phyloP scores from a whole-genome alignment of 257 asterid species.

The Paulownia fortunei region DNA sequence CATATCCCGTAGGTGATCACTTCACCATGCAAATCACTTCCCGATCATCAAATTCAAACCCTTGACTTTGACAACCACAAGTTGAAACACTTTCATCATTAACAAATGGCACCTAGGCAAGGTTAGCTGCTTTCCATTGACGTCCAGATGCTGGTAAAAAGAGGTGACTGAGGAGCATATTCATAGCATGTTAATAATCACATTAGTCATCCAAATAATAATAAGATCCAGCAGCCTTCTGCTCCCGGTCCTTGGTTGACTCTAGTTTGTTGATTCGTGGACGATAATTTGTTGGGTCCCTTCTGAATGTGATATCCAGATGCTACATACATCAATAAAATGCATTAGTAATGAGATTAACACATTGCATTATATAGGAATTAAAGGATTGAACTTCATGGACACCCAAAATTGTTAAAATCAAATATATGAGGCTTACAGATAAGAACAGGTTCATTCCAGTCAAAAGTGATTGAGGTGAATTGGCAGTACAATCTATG shows the following conservation, averaged over 20 bases:
- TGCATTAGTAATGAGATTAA: not conserved
- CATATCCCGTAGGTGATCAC: not conserved
- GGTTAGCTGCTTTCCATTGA: slow-evolving; percentile 21
- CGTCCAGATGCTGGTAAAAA: slow-evolving; percentile 22
- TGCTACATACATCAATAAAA: slow-evolving; percentile 59
- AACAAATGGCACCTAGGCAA: not conserved
- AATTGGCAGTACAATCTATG: slow-evolving; percentile 84
- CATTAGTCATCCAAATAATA: slow-evolving; percentile 86
- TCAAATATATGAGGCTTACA: slow-evolving; percentile 51
- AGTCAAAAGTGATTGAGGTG: slow-evolving; percentile 92
- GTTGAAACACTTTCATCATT: not conserved
- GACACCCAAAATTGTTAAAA: not conserved
- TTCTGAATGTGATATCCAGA: slow-evolving; percentile 89
- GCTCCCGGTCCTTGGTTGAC: slow-evolving; percentile 98
- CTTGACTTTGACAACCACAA: not conserved
- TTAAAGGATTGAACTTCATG: not conserved
- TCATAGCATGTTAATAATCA: not conserved
- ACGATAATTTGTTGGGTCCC: slow-evolving; percentile 94
- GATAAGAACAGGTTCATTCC: slow-evolving; percentile 99
- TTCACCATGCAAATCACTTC: slow-evolving; percentile 9
- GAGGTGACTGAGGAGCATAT: slow-evolving; percentile 22
- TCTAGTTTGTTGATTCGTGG: slow-evolving; percentile 97
- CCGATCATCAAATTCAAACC: slow-evolving; percentile 9
- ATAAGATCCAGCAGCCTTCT: slow-evolving; percentile 90
- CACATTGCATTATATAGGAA: not conserved